Conservation (phyloP, 148 eudicot genomes). For the Spergularia bocconei region DNA sequence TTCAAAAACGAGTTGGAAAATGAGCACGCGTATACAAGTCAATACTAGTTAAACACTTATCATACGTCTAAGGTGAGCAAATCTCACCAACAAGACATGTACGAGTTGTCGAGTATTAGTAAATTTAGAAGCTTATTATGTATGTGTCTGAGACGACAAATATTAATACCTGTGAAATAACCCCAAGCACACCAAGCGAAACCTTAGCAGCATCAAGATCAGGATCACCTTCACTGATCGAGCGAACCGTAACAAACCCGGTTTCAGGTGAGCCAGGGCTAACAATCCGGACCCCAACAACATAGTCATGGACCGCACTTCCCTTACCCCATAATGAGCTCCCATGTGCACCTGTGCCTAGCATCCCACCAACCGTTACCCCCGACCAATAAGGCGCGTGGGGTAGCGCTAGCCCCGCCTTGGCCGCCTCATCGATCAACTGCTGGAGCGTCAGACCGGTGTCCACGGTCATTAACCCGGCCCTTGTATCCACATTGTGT, state of each 20-base stretch:
- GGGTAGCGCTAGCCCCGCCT: slow-evolving; percentile 56
- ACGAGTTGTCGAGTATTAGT: too few species aligned
- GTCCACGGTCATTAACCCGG: slow-evolving; percentile 42
- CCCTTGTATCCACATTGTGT: slow-evolving; percentile 24
- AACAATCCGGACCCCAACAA: slow-evolving; percentile 49
- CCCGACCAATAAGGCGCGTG: slow-evolving; percentile 87
- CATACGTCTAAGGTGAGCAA: too few species aligned
- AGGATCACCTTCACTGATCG: slow-evolving; percentile 22
- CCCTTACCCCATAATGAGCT: slow-evolving; percentile 73
- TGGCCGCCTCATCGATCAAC: slow-evolving; percentile 54
- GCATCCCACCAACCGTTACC: slow-evolving; percentile 62
- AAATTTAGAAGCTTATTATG: too few species aligned
- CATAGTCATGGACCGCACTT: slow-evolving; percentile 67
- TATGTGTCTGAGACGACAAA: too few species aligned
- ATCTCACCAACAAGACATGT: too few species aligned
- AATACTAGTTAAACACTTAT: too few species aligned
- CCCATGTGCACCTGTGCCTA: slow-evolving; percentile 81
- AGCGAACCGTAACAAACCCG: slow-evolving; percentile 44
- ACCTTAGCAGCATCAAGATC: slow-evolving; percentile 67
- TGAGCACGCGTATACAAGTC: too few species aligned
- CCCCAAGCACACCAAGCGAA: slow-evolving; percentile 87
- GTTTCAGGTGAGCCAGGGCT: slow-evolving; percentile 44
- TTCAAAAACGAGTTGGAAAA: slow-evolving; percentile 4
- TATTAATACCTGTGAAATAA: slow-evolving; percentile 60
- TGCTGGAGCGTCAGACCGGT: slow-evolving; percentile 55